Evolutionary conservation across 1,284 basidiomycete species (phyloP), one percentile per base, ranked within the genome.

Genomic region (Pseudozyma hubeiensis): DNA sequence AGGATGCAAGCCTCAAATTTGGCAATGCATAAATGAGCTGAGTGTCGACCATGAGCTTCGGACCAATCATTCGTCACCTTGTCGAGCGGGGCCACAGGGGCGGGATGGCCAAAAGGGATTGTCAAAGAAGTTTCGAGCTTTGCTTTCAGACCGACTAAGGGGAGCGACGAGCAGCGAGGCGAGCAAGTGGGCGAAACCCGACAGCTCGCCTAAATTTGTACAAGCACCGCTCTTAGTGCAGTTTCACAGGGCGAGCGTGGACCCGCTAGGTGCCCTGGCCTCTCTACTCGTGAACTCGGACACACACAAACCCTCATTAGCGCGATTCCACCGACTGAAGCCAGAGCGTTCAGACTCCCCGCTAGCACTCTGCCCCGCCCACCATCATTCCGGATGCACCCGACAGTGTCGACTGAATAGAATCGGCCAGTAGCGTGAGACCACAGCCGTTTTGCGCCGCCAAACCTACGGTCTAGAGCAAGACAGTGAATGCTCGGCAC

Each of bases 131-230:
- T 14, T 30, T 30, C 6, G 13, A 10, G 19, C 19, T 45, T 19
- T 45, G 17, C 24, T 41, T 41, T 41, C 40, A 17, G n/a, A 7
- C 40, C n/a, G 35, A 41, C 5, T 14, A n/a, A 17, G 14, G 13
- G 16, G 40, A 41, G 40, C 40, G 16, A 17, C 24, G 24, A 24
- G 24, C 24, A 24, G 24, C 24, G 11, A 14, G 6, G 33, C 8
- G 14, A 24, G 33, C 52, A 45, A 39, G 53, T 37, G 44, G 24
- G 43, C 52, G 31, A 53, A 53, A 37, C 17, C 31, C 52, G 52
- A 53, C 43, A 53, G 52, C 53, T 54, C 44, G 53, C 53, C 44
- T 46, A 54, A 33, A 29, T 40, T 30, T 17, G 24, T 24, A 24
- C 24, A 24, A 24, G 24, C n/a, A n/a, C 24, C 24, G 24, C 24